Base-by-base conservation (phyloP, 164 flowering plant species). In the Vitis rupestris region DNA sequence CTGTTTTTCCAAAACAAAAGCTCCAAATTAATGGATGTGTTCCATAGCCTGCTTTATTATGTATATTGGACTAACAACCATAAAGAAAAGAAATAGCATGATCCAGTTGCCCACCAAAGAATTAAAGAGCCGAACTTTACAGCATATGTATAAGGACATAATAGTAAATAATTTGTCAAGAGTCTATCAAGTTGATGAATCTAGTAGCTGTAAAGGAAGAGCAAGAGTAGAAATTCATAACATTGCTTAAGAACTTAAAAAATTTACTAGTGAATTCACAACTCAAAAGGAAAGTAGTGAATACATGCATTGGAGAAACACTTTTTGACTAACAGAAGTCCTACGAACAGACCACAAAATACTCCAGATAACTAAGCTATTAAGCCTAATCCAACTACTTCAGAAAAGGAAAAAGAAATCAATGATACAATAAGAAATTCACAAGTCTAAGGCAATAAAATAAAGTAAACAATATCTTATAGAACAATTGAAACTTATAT, bases 1-100 rank as follows among this genome's bases (percentile, higher is more conserved):
- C 99, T 93, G 94, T 58, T 64, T 37, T 53, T 1, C 44, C 70
- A 66, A 77, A 54, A 55, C 13, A 72, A 56, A 56, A 62, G 52
- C 50, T 56, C 68, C 70, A 68, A 58, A 56, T 23, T 23, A 23
- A 23, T 23, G 27, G 27, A 23, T 23, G 27, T 23, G 27, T 23
- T 23, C 27, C 27, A 23, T 23, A 23, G 27, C 27, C 27, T 23
- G 27, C 27, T 1, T 23, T 23, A 23, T 2, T 23, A 23, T 23
- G 27, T 23, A 23, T 23, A 23, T 23, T 4, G 30, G 30, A 10
- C 50, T 13, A 13, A 16, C 2, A 37, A 37, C 44, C 4, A 23
- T 23, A 37, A 37, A 37, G 44, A 37, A 37, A 27, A 15, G 10
- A 14, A 29, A 44, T 12, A 61, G 23, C 17, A 61, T 61, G 50